Evolutionary conservation across 1,284 basidiomycete species (phyloP).

Genomic region (Vanrija sp.): DNA sequence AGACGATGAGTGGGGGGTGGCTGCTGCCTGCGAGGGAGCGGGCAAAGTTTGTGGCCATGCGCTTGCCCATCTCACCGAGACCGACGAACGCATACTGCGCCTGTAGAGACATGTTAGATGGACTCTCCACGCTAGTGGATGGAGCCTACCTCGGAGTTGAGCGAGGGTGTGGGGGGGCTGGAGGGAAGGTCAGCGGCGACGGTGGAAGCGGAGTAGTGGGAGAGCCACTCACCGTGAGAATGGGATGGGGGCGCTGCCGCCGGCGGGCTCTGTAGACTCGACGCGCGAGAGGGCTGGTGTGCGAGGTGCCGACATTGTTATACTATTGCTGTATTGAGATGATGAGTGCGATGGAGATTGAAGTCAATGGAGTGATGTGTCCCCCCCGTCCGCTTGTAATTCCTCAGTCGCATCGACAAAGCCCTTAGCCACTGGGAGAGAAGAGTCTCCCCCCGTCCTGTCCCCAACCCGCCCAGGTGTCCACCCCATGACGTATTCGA

Average conservation of each 20-base stretch:
- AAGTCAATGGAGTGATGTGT: no score
- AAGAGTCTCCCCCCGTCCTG: no score
- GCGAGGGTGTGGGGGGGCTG: not conserved
- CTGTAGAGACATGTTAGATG: not conserved
- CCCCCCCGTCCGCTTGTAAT: no score
- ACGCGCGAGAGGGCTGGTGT: not conserved
- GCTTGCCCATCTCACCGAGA: constrained; percentile 48
- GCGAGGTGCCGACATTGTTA: not conserved
- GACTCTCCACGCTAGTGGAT: not conserved
- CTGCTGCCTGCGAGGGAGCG: constrained; percentile 16
- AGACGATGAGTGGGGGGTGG: constrained; percentile 46
- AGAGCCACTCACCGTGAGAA: constrained; percentile 41
- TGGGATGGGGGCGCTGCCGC: constrained; percentile 31
- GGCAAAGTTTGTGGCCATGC: constrained; percentile 48
- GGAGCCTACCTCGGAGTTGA: not conserved
- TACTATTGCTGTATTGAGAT: no score
- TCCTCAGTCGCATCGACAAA: no score
- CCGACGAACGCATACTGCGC: constrained; percentile 46
- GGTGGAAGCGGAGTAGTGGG: not conserved
- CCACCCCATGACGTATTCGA: no score
- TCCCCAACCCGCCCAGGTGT: no score
- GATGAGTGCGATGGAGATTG: no score
- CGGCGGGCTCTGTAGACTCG: not conserved
- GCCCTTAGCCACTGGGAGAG: no score
- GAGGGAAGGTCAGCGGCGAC: not conserved